phyloP scores from a whole-genome alignment of 2,329 filamentous ascomycete genomes.

The Rhynchosporium graminicola region DNA sequence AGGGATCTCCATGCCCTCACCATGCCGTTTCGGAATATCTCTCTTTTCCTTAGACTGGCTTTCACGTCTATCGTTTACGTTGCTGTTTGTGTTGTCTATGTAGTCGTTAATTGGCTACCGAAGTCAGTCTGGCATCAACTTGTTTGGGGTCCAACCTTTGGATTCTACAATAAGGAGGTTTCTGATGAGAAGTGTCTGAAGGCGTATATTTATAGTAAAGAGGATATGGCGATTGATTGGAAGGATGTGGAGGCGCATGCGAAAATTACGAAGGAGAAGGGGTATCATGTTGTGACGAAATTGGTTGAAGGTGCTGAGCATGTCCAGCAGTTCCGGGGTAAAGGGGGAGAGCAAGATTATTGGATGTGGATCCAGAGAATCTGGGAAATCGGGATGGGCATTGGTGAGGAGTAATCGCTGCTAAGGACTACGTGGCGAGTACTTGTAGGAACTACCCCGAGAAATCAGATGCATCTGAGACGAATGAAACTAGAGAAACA shows the following conservation, averaged over 20 bases:
- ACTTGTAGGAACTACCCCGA: too few species aligned
- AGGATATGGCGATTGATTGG: constrained; percentile 34
- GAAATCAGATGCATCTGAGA: too few species aligned
- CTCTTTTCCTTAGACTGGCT: constrained; percentile 28
- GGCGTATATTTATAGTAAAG: constrained; percentile 37
- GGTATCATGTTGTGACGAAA: constrained; percentile 31
- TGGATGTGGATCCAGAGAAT: constrained; percentile 33
- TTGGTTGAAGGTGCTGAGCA: constrained; percentile 32
- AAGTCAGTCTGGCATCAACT: constrained; percentile 33
- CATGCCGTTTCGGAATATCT: constrained; percentile 21
- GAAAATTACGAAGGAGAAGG: constrained; percentile 24
- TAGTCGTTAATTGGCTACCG: constrained; percentile 34
- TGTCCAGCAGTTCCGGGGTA: constrained; percentile 35
- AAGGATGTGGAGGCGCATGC: constrained; percentile 32
- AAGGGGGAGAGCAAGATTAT: constrained; percentile 34
- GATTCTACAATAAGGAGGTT: constrained; percentile 26
- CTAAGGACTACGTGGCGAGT: neutral
- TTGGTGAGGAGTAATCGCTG: constrained; percentile 1
- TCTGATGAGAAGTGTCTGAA: constrained; percentile 23
- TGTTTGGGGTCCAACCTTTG: constrained; percentile 32
- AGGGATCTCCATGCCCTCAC: constrained; percentile 33
- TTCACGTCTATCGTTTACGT: constrained; percentile 17
- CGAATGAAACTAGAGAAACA: too few species aligned
- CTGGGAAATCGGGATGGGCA: constrained; percentile 26
- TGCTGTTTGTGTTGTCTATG: constrained; percentile 23